Conservation (phyloP, 164 flowering plant genomes). For the Pachysandra terminalis region DNA sequence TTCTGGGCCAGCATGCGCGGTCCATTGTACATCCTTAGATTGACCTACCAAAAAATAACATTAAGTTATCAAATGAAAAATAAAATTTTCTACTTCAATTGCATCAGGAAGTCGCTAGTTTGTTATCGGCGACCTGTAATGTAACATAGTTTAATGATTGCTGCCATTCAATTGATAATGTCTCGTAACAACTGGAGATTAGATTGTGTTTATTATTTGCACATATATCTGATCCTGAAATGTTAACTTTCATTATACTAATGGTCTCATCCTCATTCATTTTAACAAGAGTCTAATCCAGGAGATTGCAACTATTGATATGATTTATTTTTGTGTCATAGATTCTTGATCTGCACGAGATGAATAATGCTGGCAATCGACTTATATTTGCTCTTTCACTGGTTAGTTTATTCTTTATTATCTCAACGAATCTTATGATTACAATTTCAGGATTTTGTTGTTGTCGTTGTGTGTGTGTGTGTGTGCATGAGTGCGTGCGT, state of each 20-base stretch:
- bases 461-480: too few species aligned
- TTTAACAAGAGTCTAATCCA: not conserved
- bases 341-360: slow-evolving; percentile 78
- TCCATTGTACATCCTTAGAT: too few species aligned
- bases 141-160: not conserved
- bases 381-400: slow-evolving; percentile 72
- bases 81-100: too few species aligned
- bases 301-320: not conserved
- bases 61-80: too few species aligned
- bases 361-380: slow-evolving; percentile 70
- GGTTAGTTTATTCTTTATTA: slow-evolving; percentile 37
- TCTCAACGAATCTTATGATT: too few species aligned
- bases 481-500: too few species aligned
- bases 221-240: too few species aligned
- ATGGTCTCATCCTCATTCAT: not conserved
- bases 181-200: not conserved
- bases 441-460: too few species aligned
- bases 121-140: not conserved
- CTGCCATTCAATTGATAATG: not conserved
- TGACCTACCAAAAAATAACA: too few species aligned
- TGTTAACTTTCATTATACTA: not conserved
- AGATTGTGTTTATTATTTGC: not conserved
- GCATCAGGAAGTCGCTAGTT: not conserved
- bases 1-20: too few species aligned
- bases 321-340: slow-evolving; percentile 18